Evolutionary conservation across 768 basidiomycete genomes (phyloP).

Genomic region (Tremella yokohamensis): DNA sequence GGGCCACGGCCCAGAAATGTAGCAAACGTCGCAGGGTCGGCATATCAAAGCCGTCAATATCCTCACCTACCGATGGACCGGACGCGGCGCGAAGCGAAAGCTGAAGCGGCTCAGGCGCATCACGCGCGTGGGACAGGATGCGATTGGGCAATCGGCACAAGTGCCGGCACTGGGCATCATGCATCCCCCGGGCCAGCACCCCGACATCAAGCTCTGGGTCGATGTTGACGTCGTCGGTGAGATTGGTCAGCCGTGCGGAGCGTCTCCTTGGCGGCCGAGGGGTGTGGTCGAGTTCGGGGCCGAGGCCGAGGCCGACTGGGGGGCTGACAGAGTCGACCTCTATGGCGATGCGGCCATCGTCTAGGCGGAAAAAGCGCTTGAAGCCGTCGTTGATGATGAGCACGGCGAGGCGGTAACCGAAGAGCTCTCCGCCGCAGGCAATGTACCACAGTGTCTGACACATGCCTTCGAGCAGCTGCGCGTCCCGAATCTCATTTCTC

Average conservation of each 20-base stretch:
- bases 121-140: not conserved
- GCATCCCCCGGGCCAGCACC: not conserved
- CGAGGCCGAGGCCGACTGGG: not conserved
- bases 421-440: not conserved
- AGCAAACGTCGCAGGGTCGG: not conserved
- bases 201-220: not conserved
- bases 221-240: too few species aligned
- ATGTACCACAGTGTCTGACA: conserved; percentile 1
- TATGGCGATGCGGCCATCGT: not conserved
- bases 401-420: not conserved
- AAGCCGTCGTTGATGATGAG: conserved; percentile 4
- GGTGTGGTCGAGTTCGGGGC: not conserved
- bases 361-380: conserved; percentile 2
- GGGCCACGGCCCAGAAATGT: not conserved
- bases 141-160: not conserved
- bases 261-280: not conserved
- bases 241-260: too few species aligned
- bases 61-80: not conserved
- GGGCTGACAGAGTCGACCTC: not conserved
- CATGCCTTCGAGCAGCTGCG: not conserved
- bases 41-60: not conserved
- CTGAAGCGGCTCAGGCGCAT: too few species aligned
- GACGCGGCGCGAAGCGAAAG: too few species aligned
- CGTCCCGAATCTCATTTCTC: not conserved
- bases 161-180: not conserved